Evolutionary conservation across 768 basidiomycete species (phyloP).

Genomic region (Glaciozyma antarctica): DNA sequence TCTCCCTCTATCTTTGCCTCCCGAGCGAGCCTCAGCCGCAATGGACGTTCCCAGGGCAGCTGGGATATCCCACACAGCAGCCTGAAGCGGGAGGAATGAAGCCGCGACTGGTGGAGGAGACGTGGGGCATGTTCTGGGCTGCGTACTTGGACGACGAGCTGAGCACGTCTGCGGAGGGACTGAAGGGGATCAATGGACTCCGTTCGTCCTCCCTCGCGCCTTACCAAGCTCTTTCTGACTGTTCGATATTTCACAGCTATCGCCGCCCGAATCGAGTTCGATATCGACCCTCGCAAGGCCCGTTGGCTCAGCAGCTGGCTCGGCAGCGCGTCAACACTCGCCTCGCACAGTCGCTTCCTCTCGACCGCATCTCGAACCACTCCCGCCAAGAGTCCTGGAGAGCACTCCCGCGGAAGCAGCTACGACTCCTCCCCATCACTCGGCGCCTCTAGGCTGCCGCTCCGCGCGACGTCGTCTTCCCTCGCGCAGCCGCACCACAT

Average conservation of each 20-base stretch:
- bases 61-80: conserved; percentile 37
- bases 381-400: not conserved
- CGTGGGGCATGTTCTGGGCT: conserved; percentile 64
- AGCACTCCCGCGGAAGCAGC: not conserved
- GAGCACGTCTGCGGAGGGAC: not conserved
- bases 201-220: not conserved
- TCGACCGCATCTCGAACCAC: not conserved
- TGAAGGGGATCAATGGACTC: not conserved
- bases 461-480: not conserved
- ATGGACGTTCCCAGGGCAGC: too few species aligned
- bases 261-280: conserved; percentile 73
- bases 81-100: conserved; percentile 44
- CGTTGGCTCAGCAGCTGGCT: conserved; percentile 51
- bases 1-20: conserved; percentile 69
- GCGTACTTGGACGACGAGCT: conserved; percentile 48
- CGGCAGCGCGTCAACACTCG: not conserved
- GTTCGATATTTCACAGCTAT: conserved; percentile 49
- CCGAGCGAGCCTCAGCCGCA: conserved; percentile 20
- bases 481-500: too few species aligned
- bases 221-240: conserved; percentile 17
- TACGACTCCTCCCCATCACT: not conserved
- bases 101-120: conserved; percentile 67
- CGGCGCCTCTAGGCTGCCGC: not conserved
- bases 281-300: conserved; percentile 65
- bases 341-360: not conserved